phyloP scores from a whole-genome alignment of 306 rosid species.

The Lagenaria siceraria region DNA sequence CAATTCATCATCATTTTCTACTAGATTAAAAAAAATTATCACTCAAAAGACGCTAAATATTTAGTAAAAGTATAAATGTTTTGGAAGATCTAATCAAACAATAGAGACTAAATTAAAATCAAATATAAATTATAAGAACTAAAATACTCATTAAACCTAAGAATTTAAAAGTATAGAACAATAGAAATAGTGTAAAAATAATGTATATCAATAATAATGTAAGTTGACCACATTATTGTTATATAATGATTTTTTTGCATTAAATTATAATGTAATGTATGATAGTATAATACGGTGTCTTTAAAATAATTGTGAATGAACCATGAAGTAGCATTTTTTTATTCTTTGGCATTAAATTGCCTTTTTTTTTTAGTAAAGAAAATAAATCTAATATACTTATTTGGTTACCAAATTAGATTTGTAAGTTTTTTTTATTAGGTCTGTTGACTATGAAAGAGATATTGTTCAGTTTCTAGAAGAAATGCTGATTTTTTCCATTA shows the following conservation, averaged over 20 bases:
- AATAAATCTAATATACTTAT: no score
- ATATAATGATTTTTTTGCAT: background rate
- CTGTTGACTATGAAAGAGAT: background rate
- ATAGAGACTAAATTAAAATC: no score
- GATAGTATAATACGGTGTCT: background rate
- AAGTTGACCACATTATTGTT: background rate
- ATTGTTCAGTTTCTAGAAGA: background rate
- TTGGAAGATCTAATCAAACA: no score
- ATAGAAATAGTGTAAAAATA: background rate
- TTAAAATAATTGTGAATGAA: background rate
- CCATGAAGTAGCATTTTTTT: background rate
- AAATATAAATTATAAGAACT: no score
- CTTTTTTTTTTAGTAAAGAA: no score
- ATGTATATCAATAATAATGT: background rate
- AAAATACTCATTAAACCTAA: no score
- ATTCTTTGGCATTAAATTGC: background rate
- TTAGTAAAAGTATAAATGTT: no score
- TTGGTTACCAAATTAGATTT: background rate
- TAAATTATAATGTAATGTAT: background rate
- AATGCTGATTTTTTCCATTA: background rate
- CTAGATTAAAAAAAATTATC: no score
- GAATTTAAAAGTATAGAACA: no score
- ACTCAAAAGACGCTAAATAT: no score
- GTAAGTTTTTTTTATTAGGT: no score
- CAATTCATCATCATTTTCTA: no score